These are phyloP conservation scores for Rhodotorula mucilaginosa DNA, from an alignment of 1,284 basidiomycete species.

Conservation along the genomic window DNA sequence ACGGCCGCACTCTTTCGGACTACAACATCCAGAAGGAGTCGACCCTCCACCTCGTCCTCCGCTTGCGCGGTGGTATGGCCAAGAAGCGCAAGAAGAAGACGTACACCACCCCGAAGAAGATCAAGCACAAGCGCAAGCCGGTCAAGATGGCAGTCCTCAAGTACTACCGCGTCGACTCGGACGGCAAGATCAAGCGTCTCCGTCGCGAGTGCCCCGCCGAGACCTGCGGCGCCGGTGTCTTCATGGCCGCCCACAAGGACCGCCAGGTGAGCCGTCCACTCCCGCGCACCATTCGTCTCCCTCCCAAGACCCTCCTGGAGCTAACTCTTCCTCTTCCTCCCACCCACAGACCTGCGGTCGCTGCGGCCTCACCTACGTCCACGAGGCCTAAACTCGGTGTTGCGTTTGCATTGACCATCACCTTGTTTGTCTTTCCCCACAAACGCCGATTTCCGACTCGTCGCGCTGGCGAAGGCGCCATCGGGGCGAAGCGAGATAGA, in stretches of 20 bases:
- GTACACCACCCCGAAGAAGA: conserved; percentile 95
- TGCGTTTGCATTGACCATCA: background rate
- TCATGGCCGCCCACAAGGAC: conserved; percentile 56
- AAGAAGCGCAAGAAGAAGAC: conserved; percentile 99
- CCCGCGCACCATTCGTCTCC: background rate
- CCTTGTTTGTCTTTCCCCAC: background rate
- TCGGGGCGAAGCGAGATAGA: background rate
- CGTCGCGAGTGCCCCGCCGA: conserved; percentile 88
- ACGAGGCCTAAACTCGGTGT: conserved; percentile 25
- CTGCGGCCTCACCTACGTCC: conserved; percentile 46
- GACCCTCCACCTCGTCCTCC: conserved; percentile 51
- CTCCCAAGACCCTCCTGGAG: background rate
- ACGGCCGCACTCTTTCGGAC: conserved; percentile 38
- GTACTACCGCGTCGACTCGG: conserved; percentile 97
- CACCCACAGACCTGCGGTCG: conserved; percentile 25
- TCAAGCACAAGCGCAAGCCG: conserved; percentile 99
- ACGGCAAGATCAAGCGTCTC: conserved; percentile 99
- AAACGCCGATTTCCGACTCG: too few relatives aligned
- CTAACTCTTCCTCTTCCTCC: background rate
- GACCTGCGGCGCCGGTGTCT: conserved; percentile 92
- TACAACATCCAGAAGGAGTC: conserved; percentile 52
- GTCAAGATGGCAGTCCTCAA: conserved; percentile 70
- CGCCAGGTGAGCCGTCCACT: background rate
- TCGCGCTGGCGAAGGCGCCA: too few relatives aligned
- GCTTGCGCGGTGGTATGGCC: conserved; percentile 84